Base-by-base conservation (phyloP, 169 alveolate species). In the Perkinsus marinus region DNA sequence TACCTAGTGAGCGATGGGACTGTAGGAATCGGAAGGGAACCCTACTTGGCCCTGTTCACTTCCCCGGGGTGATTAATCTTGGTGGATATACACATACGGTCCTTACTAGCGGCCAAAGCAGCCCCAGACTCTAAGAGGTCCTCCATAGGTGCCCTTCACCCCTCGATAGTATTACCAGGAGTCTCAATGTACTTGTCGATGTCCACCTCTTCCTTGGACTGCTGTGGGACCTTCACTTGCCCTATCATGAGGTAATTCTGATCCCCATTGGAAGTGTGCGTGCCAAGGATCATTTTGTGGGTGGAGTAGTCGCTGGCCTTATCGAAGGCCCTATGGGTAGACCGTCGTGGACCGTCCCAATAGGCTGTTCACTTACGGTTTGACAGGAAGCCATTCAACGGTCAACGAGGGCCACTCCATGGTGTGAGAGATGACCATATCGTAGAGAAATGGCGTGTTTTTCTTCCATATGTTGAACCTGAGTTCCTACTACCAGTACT, bases 331-430 rank as follows among this genome's bases (percentile, higher is more conserved):
- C 91, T 39, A 57, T 94, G 93, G 93, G 79, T 30, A 13, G 7
- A 26, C 30, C 0, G 9, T 2, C 79, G 36, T 57, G 22, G 79
- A 5, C 5, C 79, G 30, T 2, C 36, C 79, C 79, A 57, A 7
- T 13, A 26, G 79, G 22, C 46, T 41, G 19, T 10, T 10, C 46
- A 6, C 46, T 41, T 57, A 57, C 79, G 79, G 26, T 57, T 92
- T 91, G 47, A 94, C 92, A 38, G 97, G 97, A 38, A 97, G 94
- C 98, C 98, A 96, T 68, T 96, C 96, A 41, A 95, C 95, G 19
- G 99, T 97, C 68, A 98, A 95, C 36, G 99, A 97, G 30, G 99
- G 99, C 99, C 99, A 98, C 46, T 98, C 99, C 43, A 98, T 95
- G 69, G 98, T 97, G 95, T 97, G 97, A 0, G 97, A 95, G 92